Percentiles rank a stretch among this genome's conserved stretches.
Evolutionary conservation across 2,329 filamentous ascomycete species (phyloP).

Genomic region (Penicillium corylophilum): DNA sequence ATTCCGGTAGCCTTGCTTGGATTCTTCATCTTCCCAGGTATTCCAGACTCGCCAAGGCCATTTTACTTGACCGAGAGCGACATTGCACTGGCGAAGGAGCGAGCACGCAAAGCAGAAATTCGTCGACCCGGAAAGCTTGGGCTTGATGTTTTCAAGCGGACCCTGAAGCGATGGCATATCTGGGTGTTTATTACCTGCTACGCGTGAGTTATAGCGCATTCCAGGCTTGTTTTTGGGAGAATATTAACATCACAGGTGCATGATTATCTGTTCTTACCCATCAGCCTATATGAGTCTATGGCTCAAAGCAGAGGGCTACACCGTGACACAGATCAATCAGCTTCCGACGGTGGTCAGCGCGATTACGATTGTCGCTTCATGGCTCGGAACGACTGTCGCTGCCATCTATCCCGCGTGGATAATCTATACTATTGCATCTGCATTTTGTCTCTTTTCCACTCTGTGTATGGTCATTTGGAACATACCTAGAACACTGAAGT

Average conservation of each 20-base stretch:
- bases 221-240: neutral
- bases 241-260: conserved; percentile 34
- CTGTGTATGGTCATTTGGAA: conserved; percentile 52
- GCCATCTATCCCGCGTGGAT: conserved; percentile 53
- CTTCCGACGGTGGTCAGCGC: conserved; percentile 51
- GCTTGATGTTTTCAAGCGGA: conserved; percentile 48
- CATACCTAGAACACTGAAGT: conserved; percentile 52
- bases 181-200: conserved; percentile 52
- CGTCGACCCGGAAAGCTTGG: conserved; percentile 43
- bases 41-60: conserved; percentile 43
- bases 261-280: conserved; percentile 50
- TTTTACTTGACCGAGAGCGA: conserved; percentile 40
- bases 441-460: conserved; percentile 45
- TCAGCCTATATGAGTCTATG: conserved; percentile 52
- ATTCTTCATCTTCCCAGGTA: conserved; percentile 49
- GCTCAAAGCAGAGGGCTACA: conserved; percentile 52
- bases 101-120: conserved; percentile 26
- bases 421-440: conserved; percentile 46
- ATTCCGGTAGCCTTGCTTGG: conserved; percentile 57
- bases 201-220: conserved; percentile 39
- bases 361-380: conserved; percentile 51
- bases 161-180: conserved; percentile 52
- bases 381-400: conserved; percentile 52
- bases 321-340: conserved; percentile 51
- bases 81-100: conserved; percentile 38